Percentiles rank a stretch among this genome's conserved stretches.
Conservation (phyloP, 1,139 yeast species). For the Barnettozyma hawaiiensis region DNA sequence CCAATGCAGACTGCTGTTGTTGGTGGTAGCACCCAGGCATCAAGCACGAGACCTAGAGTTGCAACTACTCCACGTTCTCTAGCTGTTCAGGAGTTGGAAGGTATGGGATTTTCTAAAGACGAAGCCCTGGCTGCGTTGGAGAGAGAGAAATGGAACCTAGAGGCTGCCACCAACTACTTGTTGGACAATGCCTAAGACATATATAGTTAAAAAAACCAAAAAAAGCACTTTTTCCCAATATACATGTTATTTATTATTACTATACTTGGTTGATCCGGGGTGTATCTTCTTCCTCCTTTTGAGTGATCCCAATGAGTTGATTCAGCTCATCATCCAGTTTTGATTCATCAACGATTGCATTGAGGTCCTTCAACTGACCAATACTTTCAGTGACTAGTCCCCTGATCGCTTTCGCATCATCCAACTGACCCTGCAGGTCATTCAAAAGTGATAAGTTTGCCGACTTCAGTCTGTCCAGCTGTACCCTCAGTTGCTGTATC, state of each 20-base stretch:
- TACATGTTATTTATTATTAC: too few relatives aligned
- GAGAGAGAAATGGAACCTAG: constrained; percentile 67
- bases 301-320: constrained; percentile 13
- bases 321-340: constrained; percentile 25
- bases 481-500: constrained; percentile 25
- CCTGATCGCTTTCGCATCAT: constrained; percentile 22
- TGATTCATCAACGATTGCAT: constrained; percentile 20
- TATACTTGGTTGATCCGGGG: not conserved
- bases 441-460: constrained; percentile 25
- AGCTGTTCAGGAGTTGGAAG: constrained; percentile 69
- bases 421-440: constrained; percentile 27
- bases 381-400: constrained; percentile 23
- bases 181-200: constrained; percentile 55
- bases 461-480: constrained; percentile 25
- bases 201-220: too few relatives aligned
- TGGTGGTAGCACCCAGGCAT: too few relatives aligned
- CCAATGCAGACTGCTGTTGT: constrained; percentile 12
- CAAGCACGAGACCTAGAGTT: constrained; percentile 29
- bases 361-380: constrained; percentile 23
- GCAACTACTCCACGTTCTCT: constrained; percentile 39
- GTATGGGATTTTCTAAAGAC: constrained; percentile 79
- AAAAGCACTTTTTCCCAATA: too few relatives aligned
- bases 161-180: constrained; percentile 77
- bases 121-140: constrained; percentile 66
- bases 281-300: constrained; percentile 13